Evolutionary conservation across 148 eudicot genomes (phyloP).

Genomic region (Amaranthus cruentus): DNA sequence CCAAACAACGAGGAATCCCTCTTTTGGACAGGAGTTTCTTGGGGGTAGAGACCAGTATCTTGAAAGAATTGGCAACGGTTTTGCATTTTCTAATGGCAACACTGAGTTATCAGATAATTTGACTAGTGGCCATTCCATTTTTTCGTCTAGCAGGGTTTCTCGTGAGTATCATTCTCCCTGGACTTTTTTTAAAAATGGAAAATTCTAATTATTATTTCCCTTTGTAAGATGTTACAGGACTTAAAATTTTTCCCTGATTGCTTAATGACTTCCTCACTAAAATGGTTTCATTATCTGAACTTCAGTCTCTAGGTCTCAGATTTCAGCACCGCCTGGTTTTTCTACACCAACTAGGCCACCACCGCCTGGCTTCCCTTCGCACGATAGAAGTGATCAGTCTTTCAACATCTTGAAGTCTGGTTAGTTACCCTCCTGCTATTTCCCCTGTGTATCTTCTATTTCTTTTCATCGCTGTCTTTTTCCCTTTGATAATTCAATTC

Average conservation of each 20-base stretch:
- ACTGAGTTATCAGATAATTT: constrained; percentile 37
- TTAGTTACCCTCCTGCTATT: constrained; percentile 28
- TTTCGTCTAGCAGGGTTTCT: constrained; percentile 46
- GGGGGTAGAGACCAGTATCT: constrained; percentile 36
- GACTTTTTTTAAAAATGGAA: not conserved
- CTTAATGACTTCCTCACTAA: constrained; percentile 1
- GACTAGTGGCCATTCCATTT: constrained; percentile 33
- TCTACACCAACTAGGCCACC: constrained; percentile 67
- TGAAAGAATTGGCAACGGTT: constrained; percentile 37
- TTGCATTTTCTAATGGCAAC: constrained; percentile 44
- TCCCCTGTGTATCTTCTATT: not conserved
- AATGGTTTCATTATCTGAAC: constrained; percentile 5
- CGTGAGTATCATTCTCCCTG: constrained; percentile 38
- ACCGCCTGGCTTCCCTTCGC: constrained; percentile 83
- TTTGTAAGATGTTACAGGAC: not conserved
- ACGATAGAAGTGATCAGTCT: constrained; percentile 50
- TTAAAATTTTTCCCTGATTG: not conserved
- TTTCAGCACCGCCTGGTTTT: constrained; percentile 96
- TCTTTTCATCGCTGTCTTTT: not conserved
- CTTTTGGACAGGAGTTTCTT: constrained; percentile 37
- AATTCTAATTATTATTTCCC: not conserved
- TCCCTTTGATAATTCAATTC: too few relatives aligned
- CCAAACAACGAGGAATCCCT: constrained; percentile 27
- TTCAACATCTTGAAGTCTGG: constrained; percentile 51
- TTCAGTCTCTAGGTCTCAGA: constrained; percentile 64